Evolutionary conservation across 2,329 filamentous ascomycete genomes (phyloP), one percentile per base, ranked within the genome.

Genomic region (Elsinoe australis): DNA sequence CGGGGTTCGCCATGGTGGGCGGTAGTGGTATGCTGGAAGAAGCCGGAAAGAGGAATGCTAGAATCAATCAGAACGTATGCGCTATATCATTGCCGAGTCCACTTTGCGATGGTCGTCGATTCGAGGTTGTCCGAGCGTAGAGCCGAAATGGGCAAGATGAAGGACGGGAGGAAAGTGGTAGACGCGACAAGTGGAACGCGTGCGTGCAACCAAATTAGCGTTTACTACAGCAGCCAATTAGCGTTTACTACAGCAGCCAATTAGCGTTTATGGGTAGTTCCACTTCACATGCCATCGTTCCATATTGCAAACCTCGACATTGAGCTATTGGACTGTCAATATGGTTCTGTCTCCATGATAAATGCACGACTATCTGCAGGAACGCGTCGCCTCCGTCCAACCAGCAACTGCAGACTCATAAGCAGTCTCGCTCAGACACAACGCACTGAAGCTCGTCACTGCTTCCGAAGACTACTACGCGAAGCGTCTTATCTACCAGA

Each of bases 101-200:
- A 29, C 22, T 15, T 6, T 26, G n/a, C 14, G 15, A 10, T 10
- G 12, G 39, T 44, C 39, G 39, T 44, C 26, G 15, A 31, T 44
- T 44, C 39, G 24, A 44, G 26, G 39, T 44, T 29, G 39, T 29
- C 26, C 39, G 24, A 31, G 26, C 39, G 39, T 21, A 38, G 18
- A 38, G 24, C 34, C 34, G 35, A 24, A 44, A 44, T 44, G 39
- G 39, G 24, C 39, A 31, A 44, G 31, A 29, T 44, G 39, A 24
- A 9, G 31, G 26, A 29, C 39, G 32, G 34, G 26, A 32, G 31
- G 29, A 18, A 41, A 29, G 26, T 29, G 47, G 29, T 33, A 29
- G 47, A 44, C 34, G 47, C n/a, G 32, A 32, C 22, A 41, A 18
- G 36, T 49, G 47, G 36, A 31, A 35, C 47, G 47, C 35, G 46